phyloP scores from a whole-genome alignment of 1,139 yeast genomes.

The Candida gigantensis region DNA sequence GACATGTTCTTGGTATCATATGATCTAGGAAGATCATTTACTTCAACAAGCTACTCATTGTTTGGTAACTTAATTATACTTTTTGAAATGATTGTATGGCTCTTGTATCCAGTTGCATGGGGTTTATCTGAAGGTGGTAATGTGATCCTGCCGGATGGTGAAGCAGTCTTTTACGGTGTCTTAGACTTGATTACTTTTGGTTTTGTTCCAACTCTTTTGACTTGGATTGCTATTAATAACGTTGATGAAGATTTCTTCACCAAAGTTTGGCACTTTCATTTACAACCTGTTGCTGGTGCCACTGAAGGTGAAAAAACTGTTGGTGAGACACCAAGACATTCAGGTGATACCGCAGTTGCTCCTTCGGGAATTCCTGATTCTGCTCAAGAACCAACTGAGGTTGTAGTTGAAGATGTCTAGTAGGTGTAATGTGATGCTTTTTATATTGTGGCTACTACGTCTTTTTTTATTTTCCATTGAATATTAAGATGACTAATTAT shows the following conservation, averaged over 20 bases:
- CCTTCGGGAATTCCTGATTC: slow-evolving; percentile 18
- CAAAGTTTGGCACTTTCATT: slow-evolving; percentile 22
- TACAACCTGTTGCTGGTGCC: slow-evolving; percentile 11
- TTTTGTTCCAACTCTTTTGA: slow-evolving; percentile 40
- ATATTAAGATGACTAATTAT: background rate
- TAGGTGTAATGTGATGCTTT: too few relatives aligned
- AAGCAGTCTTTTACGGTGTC: slow-evolving; percentile 65
- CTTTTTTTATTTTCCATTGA: background rate
- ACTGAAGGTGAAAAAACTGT: slow-evolving; percentile 22
- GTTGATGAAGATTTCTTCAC: slow-evolving; percentile 35
- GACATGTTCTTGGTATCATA: slow-evolving; percentile 31
- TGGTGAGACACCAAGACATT: slow-evolving; percentile 34
- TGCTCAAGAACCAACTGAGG: slow-evolving; percentile 1
- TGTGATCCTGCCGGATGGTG: slow-evolving; percentile 64
- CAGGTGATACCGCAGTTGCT: slow-evolving; percentile 38
- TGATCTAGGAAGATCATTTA: slow-evolving; percentile 15
- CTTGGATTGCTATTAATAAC: slow-evolving; percentile 29
- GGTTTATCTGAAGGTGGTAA: slow-evolving; percentile 71
- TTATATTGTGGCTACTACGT: background rate
- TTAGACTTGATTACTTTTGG: slow-evolving; percentile 53
- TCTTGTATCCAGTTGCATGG: slow-evolving; percentile 61
- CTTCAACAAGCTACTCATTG: slow-evolving; percentile 15
- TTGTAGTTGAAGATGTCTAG: too few relatives aligned
- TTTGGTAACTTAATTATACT: slow-evolving; percentile 30
- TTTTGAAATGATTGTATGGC: slow-evolving; percentile 38